Percentiles rank a stretch among this genome's conserved stretches.
Evolutionary conservation across 1,284 basidiomycete species (phyloP).

Genomic region (Rhodofomes roseus): DNA sequence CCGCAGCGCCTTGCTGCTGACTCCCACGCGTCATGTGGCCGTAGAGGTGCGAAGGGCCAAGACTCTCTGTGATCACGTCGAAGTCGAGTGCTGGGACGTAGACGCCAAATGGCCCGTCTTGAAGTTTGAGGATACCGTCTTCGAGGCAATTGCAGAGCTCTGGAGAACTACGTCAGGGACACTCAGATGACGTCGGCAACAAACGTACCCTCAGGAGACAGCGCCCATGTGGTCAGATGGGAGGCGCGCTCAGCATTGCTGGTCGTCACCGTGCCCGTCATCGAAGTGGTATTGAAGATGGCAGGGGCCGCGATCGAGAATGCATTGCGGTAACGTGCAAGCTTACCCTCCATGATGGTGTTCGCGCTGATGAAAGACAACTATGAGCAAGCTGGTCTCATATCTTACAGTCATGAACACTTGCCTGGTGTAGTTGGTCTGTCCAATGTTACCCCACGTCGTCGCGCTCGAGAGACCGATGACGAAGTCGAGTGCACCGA

Average conservation of each 20-base stretch:
- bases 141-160: background rate
- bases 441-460: conserved; percentile 36
- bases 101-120: background rate
- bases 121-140: background rate
- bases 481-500: conserved; percentile 33
- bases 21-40: background rate
- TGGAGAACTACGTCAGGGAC: background rate
- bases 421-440: conserved; percentile 32
- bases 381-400: background rate
- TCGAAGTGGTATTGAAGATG: background rate
- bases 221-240: background rate
- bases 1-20: background rate
- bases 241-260: too few relatives aligned
- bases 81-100: background rate
- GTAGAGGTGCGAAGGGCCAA: background rate
- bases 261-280: background rate
- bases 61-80: background rate
- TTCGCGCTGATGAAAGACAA: background rate
- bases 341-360: background rate
- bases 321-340: background rate
- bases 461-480: conserved; percentile 34
- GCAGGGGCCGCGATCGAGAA: background rate
- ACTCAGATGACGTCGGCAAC: background rate
- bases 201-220: background rate
- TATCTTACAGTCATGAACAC: background rate